Evolutionary conservation across 805 yeast genomes (phyloP).

Genomic region (Candida khao-thaluensis): DNA sequence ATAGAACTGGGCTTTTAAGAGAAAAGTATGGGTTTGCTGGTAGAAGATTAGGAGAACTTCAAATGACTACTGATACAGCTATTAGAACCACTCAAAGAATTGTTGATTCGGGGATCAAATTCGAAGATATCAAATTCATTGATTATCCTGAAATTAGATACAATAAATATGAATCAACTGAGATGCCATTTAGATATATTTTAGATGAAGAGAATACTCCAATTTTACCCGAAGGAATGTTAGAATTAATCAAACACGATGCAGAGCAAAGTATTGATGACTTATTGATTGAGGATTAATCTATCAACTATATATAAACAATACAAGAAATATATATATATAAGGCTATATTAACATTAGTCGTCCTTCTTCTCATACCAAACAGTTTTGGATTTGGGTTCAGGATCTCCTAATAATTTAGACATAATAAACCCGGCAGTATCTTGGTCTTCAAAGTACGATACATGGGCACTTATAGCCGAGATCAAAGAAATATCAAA

Average conservation of each 20-base stretch:
- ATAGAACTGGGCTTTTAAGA: slow-evolving; percentile 88
- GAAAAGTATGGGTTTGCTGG: slow-evolving; percentile 80
- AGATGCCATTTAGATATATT: slow-evolving; percentile 96
- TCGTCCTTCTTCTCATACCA: slow-evolving; percentile 18
- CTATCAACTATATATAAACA: no score
- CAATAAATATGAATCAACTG: slow-evolving; percentile 86
- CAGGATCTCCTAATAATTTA: slow-evolving; percentile 45
- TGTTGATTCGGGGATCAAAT: slow-evolving; percentile 52
- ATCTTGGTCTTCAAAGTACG: slow-evolving; percentile 84
- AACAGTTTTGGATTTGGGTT: slow-evolving; percentile 27
- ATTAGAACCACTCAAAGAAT: slow-evolving; percentile 86
- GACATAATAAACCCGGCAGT: slow-evolving; percentile 75
- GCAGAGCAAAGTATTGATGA: slow-evolving; percentile 82
- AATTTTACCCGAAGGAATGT: slow-evolving; percentile 89
- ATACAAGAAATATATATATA: no score
- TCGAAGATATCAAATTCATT: slow-evolving; percentile 76
- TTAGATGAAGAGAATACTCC: slow-evolving; percentile 65
- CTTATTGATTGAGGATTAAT: slow-evolving; percentile 34
- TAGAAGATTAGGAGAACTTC: slow-evolving; percentile 80
- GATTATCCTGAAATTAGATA: slow-evolving; percentile 94
- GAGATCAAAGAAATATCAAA: slow-evolving; percentile 77
- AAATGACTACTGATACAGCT: slow-evolving; percentile 98
- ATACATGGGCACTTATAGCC: slow-evolving; percentile 84
- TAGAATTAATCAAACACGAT: slow-evolving; percentile 78
- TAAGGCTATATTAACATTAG: no score